Evolutionary conservation across 2,329 filamentous ascomycete species (phyloP).

Genomic region (Fusarium sp.): DNA sequence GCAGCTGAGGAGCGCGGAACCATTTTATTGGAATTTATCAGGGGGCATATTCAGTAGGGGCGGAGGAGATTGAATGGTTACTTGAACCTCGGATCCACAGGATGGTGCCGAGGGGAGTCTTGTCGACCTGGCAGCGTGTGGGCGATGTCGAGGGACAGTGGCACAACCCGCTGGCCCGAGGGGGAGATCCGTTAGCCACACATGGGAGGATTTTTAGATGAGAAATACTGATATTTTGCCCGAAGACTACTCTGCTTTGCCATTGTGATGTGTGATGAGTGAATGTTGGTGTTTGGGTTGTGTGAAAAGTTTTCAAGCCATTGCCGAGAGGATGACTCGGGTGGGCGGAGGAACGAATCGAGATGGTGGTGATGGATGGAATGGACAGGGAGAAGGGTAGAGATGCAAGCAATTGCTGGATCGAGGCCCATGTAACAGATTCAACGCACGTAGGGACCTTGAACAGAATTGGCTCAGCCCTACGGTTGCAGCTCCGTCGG

Average conservation of each 20-base stretch:
- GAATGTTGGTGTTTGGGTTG: background rate
- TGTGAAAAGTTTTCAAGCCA: background rate
- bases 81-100: constrained; percentile 5
- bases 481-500: constrained; percentile 21
- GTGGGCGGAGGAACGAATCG: background rate
- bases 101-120: constrained; percentile 3
- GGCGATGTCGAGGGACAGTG: constrained; percentile 7
- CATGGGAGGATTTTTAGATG: constrained; percentile 2
- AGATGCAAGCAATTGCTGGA: constrained; percentile 4
- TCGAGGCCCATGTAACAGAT: background rate
- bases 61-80: background rate
- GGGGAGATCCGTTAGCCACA: constrained; percentile 17
- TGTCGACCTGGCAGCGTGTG: background rate
- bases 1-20: constrained; percentile 1
- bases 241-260: background rate
- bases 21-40: constrained; percentile 29
- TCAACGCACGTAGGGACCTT: constrained; percentile 24
- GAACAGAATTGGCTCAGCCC: constrained; percentile 34
- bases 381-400: background rate
- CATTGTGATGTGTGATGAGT: background rate
- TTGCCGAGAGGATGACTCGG: background rate
- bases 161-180: constrained; percentile 33
- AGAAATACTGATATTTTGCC: constrained; percentile 16
- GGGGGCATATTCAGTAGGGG: background rate
- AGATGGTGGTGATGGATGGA: background rate